Evolutionary conservation across 106 monocot genomes (phyloP).

Genomic region (Acorus calamus): DNA sequence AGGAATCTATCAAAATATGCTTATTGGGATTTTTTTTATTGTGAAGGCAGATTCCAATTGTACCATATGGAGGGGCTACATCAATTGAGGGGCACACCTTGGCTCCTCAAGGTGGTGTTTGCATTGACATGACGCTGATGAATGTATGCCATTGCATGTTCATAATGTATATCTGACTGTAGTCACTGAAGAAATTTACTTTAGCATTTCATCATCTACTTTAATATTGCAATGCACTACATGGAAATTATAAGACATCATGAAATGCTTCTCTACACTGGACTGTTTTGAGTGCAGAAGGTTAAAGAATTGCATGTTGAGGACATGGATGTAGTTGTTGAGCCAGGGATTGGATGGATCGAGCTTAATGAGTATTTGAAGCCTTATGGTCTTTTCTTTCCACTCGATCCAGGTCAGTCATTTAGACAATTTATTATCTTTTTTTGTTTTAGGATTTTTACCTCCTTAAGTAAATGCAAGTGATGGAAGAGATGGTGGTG

Average conservation of each 20-base stretch:
- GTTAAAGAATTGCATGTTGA: constrained; percentile 77
- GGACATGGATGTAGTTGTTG: constrained; percentile 97
- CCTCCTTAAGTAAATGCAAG: background rate
- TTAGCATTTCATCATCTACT: background rate
- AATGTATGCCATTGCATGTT: constrained; percentile 36
- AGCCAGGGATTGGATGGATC: constrained; percentile 94
- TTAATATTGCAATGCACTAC: background rate
- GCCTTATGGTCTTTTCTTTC: constrained; percentile 93
- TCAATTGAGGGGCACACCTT: constrained; percentile 96
- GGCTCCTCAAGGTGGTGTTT: constrained; percentile 87
- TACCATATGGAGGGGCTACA: constrained; percentile 97
- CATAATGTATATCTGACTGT: background rate
- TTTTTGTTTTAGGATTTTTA: background rate
- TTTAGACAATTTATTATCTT: background rate
- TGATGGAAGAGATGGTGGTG: background rate
- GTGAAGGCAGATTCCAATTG: constrained; percentile 63
- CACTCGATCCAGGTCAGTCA: constrained; percentile 84
- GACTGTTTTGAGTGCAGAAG: constrained; percentile 34
- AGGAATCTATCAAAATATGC: background rate
- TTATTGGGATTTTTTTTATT: background rate
- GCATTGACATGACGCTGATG: constrained; percentile 87
- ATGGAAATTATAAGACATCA: background rate
- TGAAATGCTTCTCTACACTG: background rate
- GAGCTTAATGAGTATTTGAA: constrained; percentile 95
- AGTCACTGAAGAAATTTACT: too few relatives aligned